A percentile compares a stretch with the other conserved stretches of the same genome.
phyloP scores from a whole-genome alignment of 2,329 filamentous ascomycete genomes.

The Madurella mycetomatis region DNA sequence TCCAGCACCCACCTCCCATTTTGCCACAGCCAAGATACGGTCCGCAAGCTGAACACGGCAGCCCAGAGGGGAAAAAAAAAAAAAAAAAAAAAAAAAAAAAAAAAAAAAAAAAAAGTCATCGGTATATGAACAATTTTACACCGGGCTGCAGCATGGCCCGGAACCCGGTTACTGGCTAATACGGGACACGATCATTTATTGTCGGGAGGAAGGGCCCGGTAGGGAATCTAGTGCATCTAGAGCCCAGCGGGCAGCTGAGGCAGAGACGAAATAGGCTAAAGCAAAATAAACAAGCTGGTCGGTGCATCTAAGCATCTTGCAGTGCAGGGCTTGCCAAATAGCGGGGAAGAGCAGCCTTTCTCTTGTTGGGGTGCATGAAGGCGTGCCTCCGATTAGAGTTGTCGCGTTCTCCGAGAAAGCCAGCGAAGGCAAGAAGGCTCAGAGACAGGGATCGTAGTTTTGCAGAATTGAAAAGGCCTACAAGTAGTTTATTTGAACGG shows the following conservation, averaged over 20 bases:
- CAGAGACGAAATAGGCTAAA: constrained; percentile 11
- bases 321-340: neutral
- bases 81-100: too few relatives aligned
- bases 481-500: too few relatives aligned
- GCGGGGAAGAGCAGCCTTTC: neutral
- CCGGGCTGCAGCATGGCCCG: neutral
- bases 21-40: too few relatives aligned
- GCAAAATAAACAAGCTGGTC: constrained; percentile 11
- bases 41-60: too few relatives aligned
- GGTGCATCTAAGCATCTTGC: neutral
- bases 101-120: neutral
- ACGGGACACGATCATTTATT: constrained; percentile 1
- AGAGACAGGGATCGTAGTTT: too few relatives aligned
- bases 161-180: constrained; percentile 13
- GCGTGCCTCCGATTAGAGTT: too few relatives aligned
- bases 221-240: neutral
- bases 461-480: too few relatives aligned
- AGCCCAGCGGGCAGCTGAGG: neutral
- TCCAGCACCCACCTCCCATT: neutral
- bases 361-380: neutral
- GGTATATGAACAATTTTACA: neutral
- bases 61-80: too few relatives aligned
- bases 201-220: neutral
- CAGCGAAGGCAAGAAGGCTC: too few relatives aligned
- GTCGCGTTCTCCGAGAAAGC: too few relatives aligned